Base-by-base conservation (phyloP, 495 filamentous ascomycete species). In the Penicillium ochrochloron region DNA sequence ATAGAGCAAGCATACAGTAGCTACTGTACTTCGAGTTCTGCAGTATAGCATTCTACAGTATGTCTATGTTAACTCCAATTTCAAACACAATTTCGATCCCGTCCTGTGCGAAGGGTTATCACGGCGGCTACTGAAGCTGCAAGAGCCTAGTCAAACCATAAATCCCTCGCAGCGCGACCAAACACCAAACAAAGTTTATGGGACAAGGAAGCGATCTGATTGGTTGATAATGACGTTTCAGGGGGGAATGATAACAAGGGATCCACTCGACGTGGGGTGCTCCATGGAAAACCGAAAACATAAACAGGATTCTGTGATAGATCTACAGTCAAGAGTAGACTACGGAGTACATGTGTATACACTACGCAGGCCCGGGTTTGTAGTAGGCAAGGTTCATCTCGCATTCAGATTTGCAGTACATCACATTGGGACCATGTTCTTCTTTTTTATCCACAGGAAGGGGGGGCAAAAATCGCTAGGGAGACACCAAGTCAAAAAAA, bases 391-490 rank as follows among this genome's bases (percentile, higher is more conserved):
- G 17, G 44, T 48, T 61, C 54, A 64, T 66, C 50, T 60, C 55
- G 34, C 33, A 61, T 69, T 63, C 59, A 59, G 53, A 64, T 52
- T 52, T 39, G 61, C 51, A 56, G 63, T 68, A 68, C 65, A 71
- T 68, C 66, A 69, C 64, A 68, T 62, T 65, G 11, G 57, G 19
- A 61, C 61, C 53, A 57, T 46, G 44, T 54, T 55, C 41, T 37
- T 52, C 37, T 56, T 69, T 69, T 64, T 67, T 71, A 73, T 73
- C 71, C 68, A 73, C 70, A 73, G 53, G 35, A 48, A 48, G 2
- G 9, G 44, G 59, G 57, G 59, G 46, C 61, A 21, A 59, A 54
- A 60, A 68, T 72, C 67, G 66, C 60, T 66, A 71, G 65, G 65
- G 60, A 62, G 59, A 67, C 52, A 68, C 61, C 62, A 55, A 61